These are phyloP conservation scores for Trametes cinnabarina DNA, from an alignment of 768 basidiomycete genomes.

Conservation along the genomic window DNA sequence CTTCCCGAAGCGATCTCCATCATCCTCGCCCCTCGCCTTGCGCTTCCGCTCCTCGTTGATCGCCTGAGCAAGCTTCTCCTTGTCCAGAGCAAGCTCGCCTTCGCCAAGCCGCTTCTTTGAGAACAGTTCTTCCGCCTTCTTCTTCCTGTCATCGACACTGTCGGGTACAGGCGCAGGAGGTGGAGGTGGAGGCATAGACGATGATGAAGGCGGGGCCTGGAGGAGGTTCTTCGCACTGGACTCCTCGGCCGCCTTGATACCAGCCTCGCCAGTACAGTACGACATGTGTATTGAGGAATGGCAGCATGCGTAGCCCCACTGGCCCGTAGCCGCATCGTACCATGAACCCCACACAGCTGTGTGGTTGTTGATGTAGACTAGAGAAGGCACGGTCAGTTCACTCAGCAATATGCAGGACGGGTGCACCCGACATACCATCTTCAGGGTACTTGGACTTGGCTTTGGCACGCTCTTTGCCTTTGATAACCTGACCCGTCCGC, in stretches of 20 bases:
- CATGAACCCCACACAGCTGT: conserved; percentile 97
- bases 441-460: conserved; percentile 92
- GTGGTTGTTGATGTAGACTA: conserved; percentile 91
- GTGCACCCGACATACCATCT: conserved; percentile 63
- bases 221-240: conserved; percentile 73
- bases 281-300: conserved; percentile 84
- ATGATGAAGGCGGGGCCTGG: conserved; percentile 35
- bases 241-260: conserved; percentile 74
- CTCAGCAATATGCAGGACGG: background rate
- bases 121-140: conserved; percentile 64
- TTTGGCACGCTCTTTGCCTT: conserved; percentile 87
- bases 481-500: conserved; percentile 84
- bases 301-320: conserved; percentile 96
- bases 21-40: conserved; percentile 48
- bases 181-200: conserved; percentile 22
- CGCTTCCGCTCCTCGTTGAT: conserved; percentile 79
- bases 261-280: conserved; percentile 87
- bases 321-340: conserved; percentile 65
- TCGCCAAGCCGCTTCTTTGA: conserved; percentile 81
- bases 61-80: conserved; percentile 65
- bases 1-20: conserved; percentile 57
- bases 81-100: conserved; percentile 74
- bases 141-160: conserved; percentile 33
- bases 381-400: conserved; percentile 8
- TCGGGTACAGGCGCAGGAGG: conserved; percentile 23